These are phyloP conservation scores for Yueomyces sp. DNA, from an alignment of 805 yeast species.

Conservation along the genomic window DNA sequence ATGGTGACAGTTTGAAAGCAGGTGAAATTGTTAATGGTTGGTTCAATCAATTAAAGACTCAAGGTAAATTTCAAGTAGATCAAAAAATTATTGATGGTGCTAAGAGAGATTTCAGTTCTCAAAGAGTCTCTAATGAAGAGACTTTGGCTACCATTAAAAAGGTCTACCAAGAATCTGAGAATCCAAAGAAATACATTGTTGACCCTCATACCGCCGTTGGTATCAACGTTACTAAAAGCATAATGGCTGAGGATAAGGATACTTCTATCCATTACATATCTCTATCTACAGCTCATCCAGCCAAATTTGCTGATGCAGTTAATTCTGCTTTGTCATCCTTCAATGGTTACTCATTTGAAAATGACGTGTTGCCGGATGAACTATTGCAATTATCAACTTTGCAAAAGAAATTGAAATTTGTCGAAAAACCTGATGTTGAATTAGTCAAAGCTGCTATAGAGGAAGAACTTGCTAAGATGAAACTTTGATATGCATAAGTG, in stretches of 20 bases:
- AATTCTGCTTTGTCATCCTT: conserved; percentile 56
- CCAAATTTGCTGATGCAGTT: conserved; percentile 94
- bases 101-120: conserved; percentile 56
- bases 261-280: conserved; percentile 44
- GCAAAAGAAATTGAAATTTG: conserved; percentile 60
- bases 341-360: conserved; percentile 72
- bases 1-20: conserved; percentile 49
- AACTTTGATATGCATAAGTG: conserved; percentile 8
- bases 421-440: conserved; percentile 61
- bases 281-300: conserved; percentile 96
- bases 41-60: conserved; percentile 65
- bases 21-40: conserved; percentile 59
- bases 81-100: conserved; percentile 54
- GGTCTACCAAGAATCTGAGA: conserved; percentile 43
- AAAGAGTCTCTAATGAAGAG: conserved; percentile 63
- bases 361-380: conserved; percentile 81
- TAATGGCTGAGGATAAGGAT: conserved; percentile 36
- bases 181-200: conserved; percentile 55
- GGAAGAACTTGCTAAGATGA: conserved; percentile 48
- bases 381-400: conserved; percentile 56
- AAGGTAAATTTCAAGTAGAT: conserved; percentile 68
- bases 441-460: conserved; percentile 64
- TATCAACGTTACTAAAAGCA: conserved; percentile 59
- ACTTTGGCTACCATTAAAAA: conserved; percentile 69
- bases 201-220: conserved; percentile 98